Evolutionary conservation across 1,139 yeast genomes (phyloP).

Genomic region (Yamadazyma aaseri): DNA sequence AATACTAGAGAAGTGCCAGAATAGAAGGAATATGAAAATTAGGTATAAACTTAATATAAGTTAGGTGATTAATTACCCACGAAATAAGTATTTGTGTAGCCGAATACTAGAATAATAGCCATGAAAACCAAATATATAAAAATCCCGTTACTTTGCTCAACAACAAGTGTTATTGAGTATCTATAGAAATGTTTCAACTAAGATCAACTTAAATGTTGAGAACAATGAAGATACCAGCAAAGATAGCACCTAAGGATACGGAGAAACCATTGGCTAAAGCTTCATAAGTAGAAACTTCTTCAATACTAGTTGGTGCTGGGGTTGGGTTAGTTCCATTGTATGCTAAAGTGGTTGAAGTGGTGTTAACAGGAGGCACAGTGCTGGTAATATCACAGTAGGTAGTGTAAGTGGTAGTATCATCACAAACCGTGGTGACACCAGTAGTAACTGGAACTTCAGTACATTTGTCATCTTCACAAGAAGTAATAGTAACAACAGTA

Average conservation of each 20-base stretch:
- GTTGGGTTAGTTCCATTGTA: constrained; percentile 9
- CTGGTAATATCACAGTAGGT: constrained; percentile 38
- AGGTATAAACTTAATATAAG: neutral
- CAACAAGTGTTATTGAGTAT: neutral
- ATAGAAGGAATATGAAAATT: neutral
- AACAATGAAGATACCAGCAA: constrained; percentile 21
- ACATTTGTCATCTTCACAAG: constrained; percentile 41
- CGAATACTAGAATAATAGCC: neutral
- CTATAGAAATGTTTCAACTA: neutral
- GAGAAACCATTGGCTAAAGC: constrained; percentile 18
- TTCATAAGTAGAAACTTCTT: constrained; percentile 10
- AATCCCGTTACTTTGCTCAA: neutral
- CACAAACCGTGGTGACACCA: constrained; percentile 35
- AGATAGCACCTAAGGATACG: constrained; percentile 21
- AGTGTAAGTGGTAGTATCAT: constrained; percentile 38
- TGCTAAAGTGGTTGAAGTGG: constrained; percentile 27
- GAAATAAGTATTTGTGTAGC: neutral
- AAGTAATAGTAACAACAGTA: constrained; percentile 46
- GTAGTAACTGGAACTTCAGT: constrained; percentile 31
- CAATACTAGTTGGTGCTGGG: constrained; percentile 6
- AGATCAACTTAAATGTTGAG: constrained; percentile 15
- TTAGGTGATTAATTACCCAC: neutral
- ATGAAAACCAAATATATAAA: neutral
- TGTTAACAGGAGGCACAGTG: constrained; percentile 30
- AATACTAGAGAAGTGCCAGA: constrained; percentile 47